Conservation (phyloP, 139 green algal genomes). For the Edaphochlamys debaryana region DNA sequence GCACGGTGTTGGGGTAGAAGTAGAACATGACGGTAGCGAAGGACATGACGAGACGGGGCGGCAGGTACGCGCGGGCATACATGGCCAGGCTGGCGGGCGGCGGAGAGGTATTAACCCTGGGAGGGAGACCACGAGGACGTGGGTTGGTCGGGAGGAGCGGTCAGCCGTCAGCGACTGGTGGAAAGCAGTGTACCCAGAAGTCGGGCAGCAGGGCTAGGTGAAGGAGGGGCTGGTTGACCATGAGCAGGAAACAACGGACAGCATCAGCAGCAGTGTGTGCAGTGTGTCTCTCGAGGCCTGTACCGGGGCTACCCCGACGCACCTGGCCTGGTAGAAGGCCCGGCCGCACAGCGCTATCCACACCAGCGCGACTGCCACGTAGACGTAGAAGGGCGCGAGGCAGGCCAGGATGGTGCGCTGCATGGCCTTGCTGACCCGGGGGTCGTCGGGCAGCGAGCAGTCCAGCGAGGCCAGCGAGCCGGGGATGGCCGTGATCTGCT, state of each 20-base stretch:
- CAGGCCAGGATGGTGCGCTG: slow-evolving; percentile 12
- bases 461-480: slow-evolving; percentile 6
- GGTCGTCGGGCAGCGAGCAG: slow-evolving; percentile 7
- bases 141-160: no score
- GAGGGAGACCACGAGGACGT: no score
- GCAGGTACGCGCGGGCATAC: slow-evolving; percentile 10
- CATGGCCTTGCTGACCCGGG: background rate
- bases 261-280: no score
- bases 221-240: no score
- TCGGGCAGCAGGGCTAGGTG: no score
- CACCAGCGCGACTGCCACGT: background rate
- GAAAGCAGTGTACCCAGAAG: no score
- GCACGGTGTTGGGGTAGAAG: slow-evolving; percentile 39
- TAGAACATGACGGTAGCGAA: slow-evolving; percentile 40
- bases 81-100: background rate
- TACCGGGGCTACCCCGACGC: no score
- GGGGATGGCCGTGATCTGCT: slow-evolving; percentile 22
- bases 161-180: no score
- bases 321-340: no score
- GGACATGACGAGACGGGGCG: slow-evolving; percentile 11
- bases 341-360: background rate
- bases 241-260: no score
- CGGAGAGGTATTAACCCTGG: background rate
- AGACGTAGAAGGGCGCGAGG: slow-evolving; percentile 22
- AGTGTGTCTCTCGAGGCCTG: no score